Conservation (phyloP, 2,329 filamentous ascomycete species). For the Calonectria crousiana region DNA sequence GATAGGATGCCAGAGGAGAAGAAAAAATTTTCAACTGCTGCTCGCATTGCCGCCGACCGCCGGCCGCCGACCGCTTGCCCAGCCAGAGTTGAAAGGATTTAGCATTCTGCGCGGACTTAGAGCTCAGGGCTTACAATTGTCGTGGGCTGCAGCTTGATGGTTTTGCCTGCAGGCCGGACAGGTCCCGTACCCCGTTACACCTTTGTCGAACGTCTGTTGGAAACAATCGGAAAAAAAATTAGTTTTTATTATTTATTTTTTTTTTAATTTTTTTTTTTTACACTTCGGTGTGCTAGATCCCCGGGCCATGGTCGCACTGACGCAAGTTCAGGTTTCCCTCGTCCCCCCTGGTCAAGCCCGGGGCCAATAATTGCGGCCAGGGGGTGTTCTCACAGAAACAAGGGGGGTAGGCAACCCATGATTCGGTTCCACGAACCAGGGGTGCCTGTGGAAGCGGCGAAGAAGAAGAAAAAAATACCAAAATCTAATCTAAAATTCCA, state of each 20-base stretch:
- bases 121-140: conserved; percentile 22
- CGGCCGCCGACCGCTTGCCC: background rate
- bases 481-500: conserved; percentile 25
- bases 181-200: conserved; percentile 32
- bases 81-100: background rate
- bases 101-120: background rate
- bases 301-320: conserved; percentile 17
- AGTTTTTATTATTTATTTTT: background rate
- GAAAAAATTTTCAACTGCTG: background rate
- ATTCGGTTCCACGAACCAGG: conserved; percentile 14
- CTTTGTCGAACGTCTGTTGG: conserved; percentile 19
- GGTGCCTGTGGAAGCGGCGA: background rate
- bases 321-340: conserved; percentile 11
- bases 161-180: background rate
- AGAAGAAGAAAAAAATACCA: conserved; percentile 15
- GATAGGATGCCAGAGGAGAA: conserved; percentile 9
- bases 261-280: conserved; percentile 15
- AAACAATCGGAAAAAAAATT: conserved; percentile 3
- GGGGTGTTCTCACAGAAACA: conserved; percentile 21
- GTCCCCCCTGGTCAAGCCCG: background rate
- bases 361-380: conserved; percentile 32
- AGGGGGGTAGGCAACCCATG: conserved; percentile 26
- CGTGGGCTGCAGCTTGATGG: conserved; percentile 29
- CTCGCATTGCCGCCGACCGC: conserved; percentile 18
- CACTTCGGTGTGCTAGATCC: conserved; percentile 27